A percentile compares a stretch with the other conserved stretches of the same genome.
Conservation (phyloP, 2,329 filamentous ascomycete genomes). For the Tolypocladium pustulatum region DNA sequence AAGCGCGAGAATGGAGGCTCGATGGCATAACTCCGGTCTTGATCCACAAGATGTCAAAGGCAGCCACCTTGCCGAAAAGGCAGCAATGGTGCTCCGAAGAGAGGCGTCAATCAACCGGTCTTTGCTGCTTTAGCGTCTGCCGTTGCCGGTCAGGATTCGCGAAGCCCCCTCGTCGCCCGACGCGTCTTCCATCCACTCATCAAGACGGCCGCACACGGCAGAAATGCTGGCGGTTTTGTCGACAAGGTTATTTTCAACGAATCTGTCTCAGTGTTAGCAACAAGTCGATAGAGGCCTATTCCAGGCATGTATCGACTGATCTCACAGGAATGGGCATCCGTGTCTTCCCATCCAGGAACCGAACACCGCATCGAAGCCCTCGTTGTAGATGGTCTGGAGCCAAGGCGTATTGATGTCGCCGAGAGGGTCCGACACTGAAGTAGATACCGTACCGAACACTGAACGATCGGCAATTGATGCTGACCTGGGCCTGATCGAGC, state of each 20-base stretch:
- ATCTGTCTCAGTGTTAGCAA: constrained; percentile 5
- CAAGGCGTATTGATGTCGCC: constrained; percentile 8
- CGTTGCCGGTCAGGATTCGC: constrained; percentile 1
- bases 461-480: not conserved
- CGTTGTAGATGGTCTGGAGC: constrained; percentile 20
- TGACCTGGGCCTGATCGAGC: not conserved
- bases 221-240: constrained; percentile 20
- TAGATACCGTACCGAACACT: constrained; percentile 2
- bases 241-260: constrained; percentile 12
- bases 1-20: constrained; percentile 10
- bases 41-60: constrained; percentile 9
- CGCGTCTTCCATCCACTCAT: constrained; percentile 22
- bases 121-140: constrained; percentile 6
- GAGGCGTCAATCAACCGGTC: constrained; percentile 14
- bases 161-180: constrained; percentile 1
- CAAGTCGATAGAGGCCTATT: too few relatives aligned
- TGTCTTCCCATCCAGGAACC: constrained; percentile 31
- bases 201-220: constrained; percentile 18
- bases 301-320: too few relatives aligned
- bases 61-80: constrained; percentile 19
- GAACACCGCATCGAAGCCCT: constrained; percentile 27
- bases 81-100: constrained; percentile 14
- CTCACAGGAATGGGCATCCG: constrained; percentile 30
- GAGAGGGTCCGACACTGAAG: not conserved
- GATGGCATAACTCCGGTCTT: constrained; percentile 4